These are phyloP conservation scores for Begonia masoniana DNA, from an alignment of 306 rosid species.

Conservation along the genomic window DNA sequence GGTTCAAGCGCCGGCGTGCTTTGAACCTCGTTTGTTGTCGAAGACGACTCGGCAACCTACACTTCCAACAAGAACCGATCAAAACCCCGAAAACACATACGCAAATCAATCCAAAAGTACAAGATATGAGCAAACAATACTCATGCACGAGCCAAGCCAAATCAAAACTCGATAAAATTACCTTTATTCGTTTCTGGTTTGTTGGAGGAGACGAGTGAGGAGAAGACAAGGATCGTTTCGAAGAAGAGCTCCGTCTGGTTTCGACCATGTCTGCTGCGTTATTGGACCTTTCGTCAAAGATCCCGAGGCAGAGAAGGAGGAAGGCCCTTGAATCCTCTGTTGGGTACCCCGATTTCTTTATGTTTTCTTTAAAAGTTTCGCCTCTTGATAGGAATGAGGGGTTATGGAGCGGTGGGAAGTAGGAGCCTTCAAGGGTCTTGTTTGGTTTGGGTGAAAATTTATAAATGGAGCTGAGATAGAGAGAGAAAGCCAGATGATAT, in stretches of 20 bases:
- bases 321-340: neutral
- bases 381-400: neutral
- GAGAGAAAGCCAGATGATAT: neutral
- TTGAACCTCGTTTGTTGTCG: constrained; percentile 40
- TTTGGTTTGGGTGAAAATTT: constrained; percentile 1
- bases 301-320: neutral
- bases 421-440: neutral
- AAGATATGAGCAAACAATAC: neutral
- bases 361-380: neutral
- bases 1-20: constrained; percentile 31
- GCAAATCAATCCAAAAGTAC: constrained; percentile 5
- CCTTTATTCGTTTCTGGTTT: constrained; percentile 80
- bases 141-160: constrained; percentile 6
- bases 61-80: constrained; percentile 18
- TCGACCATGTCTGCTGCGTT: constrained; percentile 55
- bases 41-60: constrained; percentile 60
- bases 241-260: constrained; percentile 78
- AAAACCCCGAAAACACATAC: constrained; percentile 10
- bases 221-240: constrained; percentile 62
- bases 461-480: neutral
- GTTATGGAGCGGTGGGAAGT: neutral
- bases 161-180: constrained; percentile 4
- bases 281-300: constrained; percentile 5
- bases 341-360: neutral
- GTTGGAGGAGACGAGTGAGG: constrained; percentile 39